Conservation (phyloP, 768 basidiomycete genomes). For the Strobilomyces echinocephalus region DNA sequence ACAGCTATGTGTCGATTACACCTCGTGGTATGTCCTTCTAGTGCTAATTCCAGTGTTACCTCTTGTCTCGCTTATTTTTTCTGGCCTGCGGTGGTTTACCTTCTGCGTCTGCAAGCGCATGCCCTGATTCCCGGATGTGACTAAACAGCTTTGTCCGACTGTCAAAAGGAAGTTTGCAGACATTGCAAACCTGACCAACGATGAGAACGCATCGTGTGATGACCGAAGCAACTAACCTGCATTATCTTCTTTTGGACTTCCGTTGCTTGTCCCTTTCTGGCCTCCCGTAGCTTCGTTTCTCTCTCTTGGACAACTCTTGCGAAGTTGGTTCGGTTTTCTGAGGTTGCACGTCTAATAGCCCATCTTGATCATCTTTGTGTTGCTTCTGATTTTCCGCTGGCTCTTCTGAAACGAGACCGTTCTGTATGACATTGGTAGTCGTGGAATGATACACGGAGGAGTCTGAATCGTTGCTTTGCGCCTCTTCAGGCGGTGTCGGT, state of each 20-base stretch:
- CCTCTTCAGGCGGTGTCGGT: conserved; percentile 9
- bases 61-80: conserved; percentile 33
- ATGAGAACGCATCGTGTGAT: conserved; percentile 9
- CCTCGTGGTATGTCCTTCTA: conserved; percentile 6
- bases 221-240: conserved; percentile 9
- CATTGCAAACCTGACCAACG: conserved; percentile 50
- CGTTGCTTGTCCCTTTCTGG: conserved; percentile 49
- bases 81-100: conserved; percentile 26
- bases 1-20: background rate
- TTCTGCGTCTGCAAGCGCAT: conserved; percentile 51
- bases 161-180: conserved; percentile 57
- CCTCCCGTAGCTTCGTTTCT: conserved; percentile 77
- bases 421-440: conserved; percentile 1
- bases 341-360: background rate
- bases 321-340: conserved; percentile 2
- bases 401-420: conserved; percentile 6
- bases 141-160: conserved; percentile 72
- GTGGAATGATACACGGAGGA: background rate
- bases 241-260: background rate
- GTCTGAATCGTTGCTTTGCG: conserved; percentile 2
- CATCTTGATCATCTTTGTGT: conserved; percentile 4
- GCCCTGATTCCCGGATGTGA: conserved; percentile 67
- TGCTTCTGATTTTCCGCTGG: conserved; percentile 4
- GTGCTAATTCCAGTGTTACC: conserved; percentile 8
- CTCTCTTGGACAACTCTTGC: conserved; percentile 61